These are phyloP conservation scores for Cladorrhinum samala DNA, from an alignment of 495 filamentous ascomycete species.

Conservation along the genomic window DNA sequence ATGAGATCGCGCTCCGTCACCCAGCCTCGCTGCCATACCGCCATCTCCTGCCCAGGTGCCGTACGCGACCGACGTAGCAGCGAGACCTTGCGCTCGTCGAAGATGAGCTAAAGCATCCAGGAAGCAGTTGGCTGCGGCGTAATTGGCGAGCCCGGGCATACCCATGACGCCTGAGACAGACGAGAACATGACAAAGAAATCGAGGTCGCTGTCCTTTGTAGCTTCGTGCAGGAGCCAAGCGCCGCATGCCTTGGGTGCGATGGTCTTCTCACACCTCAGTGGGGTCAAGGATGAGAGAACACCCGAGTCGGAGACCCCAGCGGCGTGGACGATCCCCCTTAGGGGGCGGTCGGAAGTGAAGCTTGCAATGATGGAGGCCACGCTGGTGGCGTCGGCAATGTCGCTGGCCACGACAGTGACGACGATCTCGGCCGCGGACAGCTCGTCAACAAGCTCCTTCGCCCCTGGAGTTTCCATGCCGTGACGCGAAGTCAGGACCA, in stretches of 20 bases:
- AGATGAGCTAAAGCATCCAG: slow-evolving; percentile 39
- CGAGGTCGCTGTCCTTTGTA: slow-evolving; percentile 27
- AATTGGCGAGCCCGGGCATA: slow-evolving; percentile 47
- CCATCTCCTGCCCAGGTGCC: slow-evolving; percentile 25
- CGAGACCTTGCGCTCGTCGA: slow-evolving; percentile 17
- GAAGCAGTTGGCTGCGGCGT: slow-evolving; percentile 53
- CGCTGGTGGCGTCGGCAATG: slow-evolving; percentile 18
- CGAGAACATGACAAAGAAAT: slow-evolving; percentile 52
- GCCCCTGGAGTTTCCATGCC: slow-evolving; percentile 22
- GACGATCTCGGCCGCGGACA: slow-evolving; percentile 10
- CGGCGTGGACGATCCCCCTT: slow-evolving; percentile 37
- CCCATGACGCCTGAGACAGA: slow-evolving; percentile 42
- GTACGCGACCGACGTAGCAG: slow-evolving; percentile 20
- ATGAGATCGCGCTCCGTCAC: slow-evolving; percentile 8
- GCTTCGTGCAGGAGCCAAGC: slow-evolving; percentile 30
- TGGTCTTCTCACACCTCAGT: slow-evolving; percentile 27
- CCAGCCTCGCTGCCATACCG: slow-evolving; percentile 20
- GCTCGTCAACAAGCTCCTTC: slow-evolving; percentile 10
- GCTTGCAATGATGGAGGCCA: slow-evolving; percentile 15
- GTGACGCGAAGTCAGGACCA: slow-evolving; percentile 45
- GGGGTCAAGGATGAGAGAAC: slow-evolving; percentile 36
- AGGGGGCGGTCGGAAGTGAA: slow-evolving; percentile 33
- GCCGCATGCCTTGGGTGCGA: slow-evolving; percentile 38
- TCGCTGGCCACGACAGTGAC: slow-evolving; percentile 26
- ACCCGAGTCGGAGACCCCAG: slow-evolving; percentile 37